phyloP scores from a whole-genome alignment of 2,329 filamentous ascomycete genomes.

The Ceratocystis cacaofunesta region DNA sequence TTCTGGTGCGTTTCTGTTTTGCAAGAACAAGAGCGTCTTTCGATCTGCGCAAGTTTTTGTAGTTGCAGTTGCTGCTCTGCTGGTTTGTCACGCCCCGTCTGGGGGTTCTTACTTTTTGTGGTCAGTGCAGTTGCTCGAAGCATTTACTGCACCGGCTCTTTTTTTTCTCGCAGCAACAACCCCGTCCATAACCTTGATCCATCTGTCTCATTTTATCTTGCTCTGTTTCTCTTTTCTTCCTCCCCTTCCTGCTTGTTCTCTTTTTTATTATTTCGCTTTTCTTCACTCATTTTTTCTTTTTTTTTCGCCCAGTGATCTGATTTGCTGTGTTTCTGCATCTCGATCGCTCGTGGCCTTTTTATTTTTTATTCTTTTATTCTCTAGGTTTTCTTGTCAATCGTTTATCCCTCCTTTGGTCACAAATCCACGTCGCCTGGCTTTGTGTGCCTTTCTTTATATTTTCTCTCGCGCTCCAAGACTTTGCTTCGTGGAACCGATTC shows the following conservation, averaged over 20 bases:
- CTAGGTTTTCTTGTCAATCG: background rate
- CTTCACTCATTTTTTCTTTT: constrained; percentile 13
- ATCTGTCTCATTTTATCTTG: constrained; percentile 15
- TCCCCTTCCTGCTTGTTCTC: constrained; percentile 3
- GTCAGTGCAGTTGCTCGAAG: constrained; percentile 5
- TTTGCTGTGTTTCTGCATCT: background rate
- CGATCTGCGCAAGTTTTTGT: background rate
- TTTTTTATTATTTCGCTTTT: constrained; percentile 20
- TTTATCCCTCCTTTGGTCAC: background rate
- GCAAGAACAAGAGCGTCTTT: background rate
- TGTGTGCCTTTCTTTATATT: background rate
- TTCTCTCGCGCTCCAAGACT: background rate
- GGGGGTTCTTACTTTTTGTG: background rate
- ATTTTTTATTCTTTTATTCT: constrained; percentile 19
- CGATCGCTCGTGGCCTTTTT: background rate
- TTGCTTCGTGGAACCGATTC: background rate
- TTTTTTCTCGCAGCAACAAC: constrained; percentile 2
- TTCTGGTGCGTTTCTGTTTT: background rate
- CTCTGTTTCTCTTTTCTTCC: constrained; percentile 17
- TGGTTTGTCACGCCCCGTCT: background rate
- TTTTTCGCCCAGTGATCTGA: constrained; percentile 16
- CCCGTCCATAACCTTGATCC: background rate
- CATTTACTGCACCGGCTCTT: background rate
- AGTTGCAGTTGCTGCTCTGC: background rate
- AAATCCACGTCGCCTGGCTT: background rate